Percentiles rank a stretch among this genome's conserved stretches.
phyloP scores from a whole-genome alignment of 176 grass and related monocot genomes.

The Carex myosuroides region DNA sequence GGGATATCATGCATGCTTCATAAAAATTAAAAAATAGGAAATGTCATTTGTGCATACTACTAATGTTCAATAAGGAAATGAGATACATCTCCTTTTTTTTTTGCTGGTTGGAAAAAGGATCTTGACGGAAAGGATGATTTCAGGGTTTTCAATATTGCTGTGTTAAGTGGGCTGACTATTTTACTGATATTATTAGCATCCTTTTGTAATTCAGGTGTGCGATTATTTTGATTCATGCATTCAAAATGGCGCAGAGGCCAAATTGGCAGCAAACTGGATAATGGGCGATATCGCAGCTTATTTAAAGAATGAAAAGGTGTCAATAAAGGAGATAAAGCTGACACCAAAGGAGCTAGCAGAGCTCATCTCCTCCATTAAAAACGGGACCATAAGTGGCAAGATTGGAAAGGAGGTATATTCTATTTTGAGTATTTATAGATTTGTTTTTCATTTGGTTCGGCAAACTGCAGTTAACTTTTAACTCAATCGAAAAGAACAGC shows the following conservation, averaged over 20 bases:
- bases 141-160: constrained; percentile 9
- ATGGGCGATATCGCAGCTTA: constrained; percentile 94
- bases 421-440: not conserved
- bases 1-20: not conserved
- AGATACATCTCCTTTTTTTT: not conserved
- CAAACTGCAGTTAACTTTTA: not conserved
- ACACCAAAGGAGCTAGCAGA: constrained; percentile 74
- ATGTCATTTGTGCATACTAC: not conserved
- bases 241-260: constrained; percentile 71
- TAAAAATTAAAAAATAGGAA: not conserved
- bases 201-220: constrained; percentile 53
- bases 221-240: constrained; percentile 79
- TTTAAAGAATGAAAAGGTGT: constrained; percentile 74
- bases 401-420: constrained; percentile 79
- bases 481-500: not conserved
- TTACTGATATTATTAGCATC: constrained; percentile 9
- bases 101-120: not conserved
- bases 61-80: constrained; percentile 4
- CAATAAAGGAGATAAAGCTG: constrained; percentile 73
- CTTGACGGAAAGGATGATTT: not conserved
- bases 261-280: constrained; percentile 91
- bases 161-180: constrained; percentile 4
- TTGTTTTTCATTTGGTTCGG: not conserved
- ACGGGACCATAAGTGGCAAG: constrained; percentile 89
- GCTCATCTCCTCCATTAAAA: constrained; percentile 70